Evolutionary conservation across 1,284 basidiomycete genomes (phyloP).

Genomic region (Blastosporella zonata): DNA sequence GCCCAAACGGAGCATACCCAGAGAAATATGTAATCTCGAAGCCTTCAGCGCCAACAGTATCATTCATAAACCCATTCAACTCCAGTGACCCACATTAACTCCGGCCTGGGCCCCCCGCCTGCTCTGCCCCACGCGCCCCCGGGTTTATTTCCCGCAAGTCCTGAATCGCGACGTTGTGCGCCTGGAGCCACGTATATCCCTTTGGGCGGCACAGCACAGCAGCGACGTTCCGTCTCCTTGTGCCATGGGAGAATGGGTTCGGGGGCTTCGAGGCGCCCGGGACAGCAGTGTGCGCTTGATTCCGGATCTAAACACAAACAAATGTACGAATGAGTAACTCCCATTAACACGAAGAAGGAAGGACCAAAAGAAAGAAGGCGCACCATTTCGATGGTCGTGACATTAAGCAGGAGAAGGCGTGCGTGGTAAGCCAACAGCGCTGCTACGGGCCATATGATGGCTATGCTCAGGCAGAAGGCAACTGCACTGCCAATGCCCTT

Average conservation of each 20-base stretch:
- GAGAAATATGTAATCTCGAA: neutral
- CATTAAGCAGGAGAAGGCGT: slow-evolving; percentile 78
- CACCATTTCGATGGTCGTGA: slow-evolving; percentile 93
- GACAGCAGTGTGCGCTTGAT: slow-evolving; percentile 67
- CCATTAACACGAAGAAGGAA: neutral
- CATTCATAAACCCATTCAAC: neutral
- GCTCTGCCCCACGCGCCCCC: slow-evolving; percentile 26
- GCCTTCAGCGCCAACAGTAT: too few species aligned
- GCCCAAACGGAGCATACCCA: neutral
- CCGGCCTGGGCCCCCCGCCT: slow-evolving; percentile 10
- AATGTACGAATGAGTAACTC: slow-evolving; percentile 6
- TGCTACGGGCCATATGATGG: slow-evolving; percentile 77
- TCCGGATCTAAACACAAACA: slow-evolving; percentile 62
- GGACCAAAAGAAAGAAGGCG: slow-evolving; percentile 23
- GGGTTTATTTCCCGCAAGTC: slow-evolving; percentile 71
- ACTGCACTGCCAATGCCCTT: slow-evolving; percentile 74
- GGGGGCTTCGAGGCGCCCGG: slow-evolving; percentile 56
- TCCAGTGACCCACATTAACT: slow-evolving; percentile 5
- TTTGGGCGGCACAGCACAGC: slow-evolving; percentile 70
- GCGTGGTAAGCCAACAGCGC: slow-evolving; percentile 83
- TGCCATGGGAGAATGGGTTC: slow-evolving; percentile 78
- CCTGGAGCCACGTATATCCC: slow-evolving; percentile 70
- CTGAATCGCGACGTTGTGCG: slow-evolving; percentile 52
- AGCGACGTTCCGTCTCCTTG: slow-evolving; percentile 63
- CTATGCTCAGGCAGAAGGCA: slow-evolving; percentile 65